Base-by-base conservation (phyloP, 2,329 filamentous ascomycete genomes). In the Helminthosporium solani region DNA sequence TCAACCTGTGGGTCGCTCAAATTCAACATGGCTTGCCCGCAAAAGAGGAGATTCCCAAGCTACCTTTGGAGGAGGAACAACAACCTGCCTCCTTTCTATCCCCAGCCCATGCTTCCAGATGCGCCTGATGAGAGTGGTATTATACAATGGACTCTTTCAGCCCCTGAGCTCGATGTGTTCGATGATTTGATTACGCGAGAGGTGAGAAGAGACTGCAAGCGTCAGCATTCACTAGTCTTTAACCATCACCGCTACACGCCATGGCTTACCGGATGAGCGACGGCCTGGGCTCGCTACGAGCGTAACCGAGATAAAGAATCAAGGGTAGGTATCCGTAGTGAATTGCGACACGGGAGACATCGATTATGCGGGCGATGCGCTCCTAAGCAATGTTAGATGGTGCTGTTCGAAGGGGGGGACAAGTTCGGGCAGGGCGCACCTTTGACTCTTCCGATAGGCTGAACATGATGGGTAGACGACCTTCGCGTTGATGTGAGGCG, bases 321-420 rank as follows among this genome's bases (percentile, higher is more conserved):
- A 99, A 75, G 63, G 94, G 94, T 48, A 99, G 83, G 75, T 97
- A 99, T 72, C 94, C 94, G 79, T 97, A 99, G 78, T 99, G 94
- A 68, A 99, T 87, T 49, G 88, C 90, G 64, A 96, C 86, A 66
- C 91, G 85, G 53, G 90, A 94, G 71, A 96, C 78, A 74, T 97
- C 94, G 72, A 99, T 94, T 77, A 97, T 82, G 80, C 91, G 92
- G 67, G 88, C 86, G 75, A 99, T 96, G 80, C 94, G 90, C 86
- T 99, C 94, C 92, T 96, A 63, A 44, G 42, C 23, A 6, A 18
- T 28, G 54, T 73, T 34, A 71, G 65, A 25, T 27, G 65, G n/a
- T 27, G 35, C 19, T 25, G 7, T 38, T 40, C 43, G 16, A 14
- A 8, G 21, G 9, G 6, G 27, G 7, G 19, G 12, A 8, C 3